Percentiles rank a stretch among this genome's conserved stretches.
Evolutionary conservation across 2,329 filamentous ascomycete species (phyloP).

Genomic region (Paraphaeosphaeria minitans): DNA sequence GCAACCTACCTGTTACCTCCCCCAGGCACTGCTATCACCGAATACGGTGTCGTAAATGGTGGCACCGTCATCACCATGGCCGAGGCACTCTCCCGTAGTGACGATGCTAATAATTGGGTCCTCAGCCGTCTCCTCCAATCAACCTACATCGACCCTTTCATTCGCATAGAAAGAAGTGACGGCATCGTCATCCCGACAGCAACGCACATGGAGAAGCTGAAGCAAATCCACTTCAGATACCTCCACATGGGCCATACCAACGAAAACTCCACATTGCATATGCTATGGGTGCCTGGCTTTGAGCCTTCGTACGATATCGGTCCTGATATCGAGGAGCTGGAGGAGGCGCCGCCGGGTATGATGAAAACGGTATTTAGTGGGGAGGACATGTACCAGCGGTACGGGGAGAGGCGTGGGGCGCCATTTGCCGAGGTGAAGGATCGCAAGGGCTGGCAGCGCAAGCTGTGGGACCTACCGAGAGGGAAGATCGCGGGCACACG

Average conservation of each 20-base stretch:
- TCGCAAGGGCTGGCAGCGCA: background rate
- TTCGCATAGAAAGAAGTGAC: constrained; percentile 15
- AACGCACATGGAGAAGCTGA: background rate
- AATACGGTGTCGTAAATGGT: background rate
- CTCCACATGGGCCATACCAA: background rate
- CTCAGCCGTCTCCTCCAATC: constrained; percentile 13
- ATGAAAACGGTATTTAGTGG: background rate
- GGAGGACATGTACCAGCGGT: background rate
- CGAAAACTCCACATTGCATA: background rate
- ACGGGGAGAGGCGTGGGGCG: background rate
- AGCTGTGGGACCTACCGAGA: background rate
- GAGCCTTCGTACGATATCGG: too few relatives aligned
- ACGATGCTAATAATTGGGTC: background rate
- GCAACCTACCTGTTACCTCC: background rate
- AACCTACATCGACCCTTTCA: constrained; percentile 18
- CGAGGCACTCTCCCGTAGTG: background rate
- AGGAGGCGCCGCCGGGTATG: too few relatives aligned
- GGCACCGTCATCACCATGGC: background rate
- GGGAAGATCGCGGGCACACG: background rate
- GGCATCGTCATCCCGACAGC: constrained; percentile 8
- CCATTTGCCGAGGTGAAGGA: background rate
- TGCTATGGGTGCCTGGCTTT: too few relatives aligned
- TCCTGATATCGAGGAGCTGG: too few relatives aligned
- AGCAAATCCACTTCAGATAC: background rate
- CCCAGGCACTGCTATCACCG: background rate